These are phyloP conservation scores for Globisporangium abappressorium DNA, from an alignment of 352 stramenopile species.

Conservation along the genomic window DNA sequence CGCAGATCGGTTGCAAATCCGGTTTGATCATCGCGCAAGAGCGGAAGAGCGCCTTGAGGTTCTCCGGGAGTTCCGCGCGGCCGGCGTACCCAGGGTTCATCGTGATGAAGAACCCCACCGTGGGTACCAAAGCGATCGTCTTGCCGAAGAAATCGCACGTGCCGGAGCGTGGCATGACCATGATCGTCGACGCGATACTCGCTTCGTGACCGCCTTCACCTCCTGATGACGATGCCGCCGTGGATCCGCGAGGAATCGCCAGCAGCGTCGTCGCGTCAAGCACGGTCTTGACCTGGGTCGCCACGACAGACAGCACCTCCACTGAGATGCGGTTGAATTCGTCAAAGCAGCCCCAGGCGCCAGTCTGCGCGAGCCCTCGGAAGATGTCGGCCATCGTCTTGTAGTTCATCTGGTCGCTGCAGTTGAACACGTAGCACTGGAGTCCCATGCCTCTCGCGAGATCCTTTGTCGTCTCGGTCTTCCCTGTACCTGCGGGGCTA, in stretches of 20 bases:
- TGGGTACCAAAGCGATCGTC: constrained; percentile 78
- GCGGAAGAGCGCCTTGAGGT: constrained; percentile 91
- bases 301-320: constrained; percentile 94
- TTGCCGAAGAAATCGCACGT: constrained; percentile 91
- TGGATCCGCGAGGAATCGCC: constrained; percentile 15
- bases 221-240: constrained; percentile 18
- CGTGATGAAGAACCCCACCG: constrained; percentile 91
- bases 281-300: constrained; percentile 97
- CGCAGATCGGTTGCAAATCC: constrained; percentile 89
- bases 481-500: constrained; percentile 79
- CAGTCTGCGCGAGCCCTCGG: constrained; percentile 91
- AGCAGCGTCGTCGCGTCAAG: constrained; percentile 79
- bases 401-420: constrained; percentile 93
- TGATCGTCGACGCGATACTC: constrained; percentile 14
- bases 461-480: constrained; percentile 87
- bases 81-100: constrained; percentile 94
- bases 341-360: constrained; percentile 96
- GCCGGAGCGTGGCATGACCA: constrained; percentile 41
- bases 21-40: constrained; percentile 92
- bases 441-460: constrained; percentile 70
- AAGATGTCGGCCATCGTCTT: constrained; percentile 97
- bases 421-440: constrained; percentile 88
- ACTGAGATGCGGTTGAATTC: constrained; percentile 97
- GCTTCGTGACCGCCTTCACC: constrained; percentile 18
- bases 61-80: constrained; percentile 90